phyloP scores from a whole-genome alignment of 345 rosid species.

The Euphorbia pulcherrima region DNA sequence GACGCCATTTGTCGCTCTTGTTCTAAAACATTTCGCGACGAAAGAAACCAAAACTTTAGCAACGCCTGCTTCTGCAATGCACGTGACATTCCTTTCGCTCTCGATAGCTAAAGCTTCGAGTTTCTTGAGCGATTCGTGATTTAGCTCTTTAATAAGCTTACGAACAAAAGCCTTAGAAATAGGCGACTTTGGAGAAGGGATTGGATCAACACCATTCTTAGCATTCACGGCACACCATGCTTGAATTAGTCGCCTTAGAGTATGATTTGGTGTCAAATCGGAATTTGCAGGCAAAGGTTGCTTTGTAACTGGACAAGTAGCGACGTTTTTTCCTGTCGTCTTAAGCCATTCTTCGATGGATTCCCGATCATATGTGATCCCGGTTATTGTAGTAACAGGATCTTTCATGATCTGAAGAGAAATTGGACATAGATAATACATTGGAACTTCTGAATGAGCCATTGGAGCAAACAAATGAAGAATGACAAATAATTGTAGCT shows the following conservation, averaged over 20 bases:
- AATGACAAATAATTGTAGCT: neutral
- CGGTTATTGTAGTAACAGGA: slow-evolving; percentile 57
- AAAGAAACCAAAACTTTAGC: slow-evolving; percentile 25
- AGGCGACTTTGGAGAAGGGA: slow-evolving; percentile 34
- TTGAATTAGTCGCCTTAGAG: slow-evolving; percentile 45
- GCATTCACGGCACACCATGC: slow-evolving; percentile 40
- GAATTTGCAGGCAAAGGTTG: slow-evolving; percentile 40
- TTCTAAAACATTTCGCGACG: slow-evolving; percentile 22
- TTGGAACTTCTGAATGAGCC: slow-evolving; percentile 48
- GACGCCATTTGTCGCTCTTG: slow-evolving; percentile 21
- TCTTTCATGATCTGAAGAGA: slow-evolving; percentile 58
- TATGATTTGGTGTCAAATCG: slow-evolving; percentile 50
- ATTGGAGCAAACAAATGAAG: slow-evolving; percentile 3
- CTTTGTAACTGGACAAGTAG: slow-evolving; percentile 51
- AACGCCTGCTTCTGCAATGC: slow-evolving; percentile 36
- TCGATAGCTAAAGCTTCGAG: slow-evolving; percentile 33
- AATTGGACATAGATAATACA: slow-evolving; percentile 52
- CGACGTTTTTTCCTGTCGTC: slow-evolving; percentile 16
- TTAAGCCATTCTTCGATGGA: slow-evolving; percentile 57
- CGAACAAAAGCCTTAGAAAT: slow-evolving; percentile 21
- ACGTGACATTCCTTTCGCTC: slow-evolving; percentile 30
- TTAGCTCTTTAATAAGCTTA: slow-evolving; percentile 34
- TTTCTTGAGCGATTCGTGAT: slow-evolving; percentile 19
- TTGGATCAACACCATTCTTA: slow-evolving; percentile 22
- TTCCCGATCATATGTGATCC: slow-evolving; percentile 56